A percentile compares a stretch with the other conserved stretches of the same genome.
Evolutionary conservation across 805 yeast genomes (phyloP).

Genomic region (Scheffersomyces lignosus): DNA sequence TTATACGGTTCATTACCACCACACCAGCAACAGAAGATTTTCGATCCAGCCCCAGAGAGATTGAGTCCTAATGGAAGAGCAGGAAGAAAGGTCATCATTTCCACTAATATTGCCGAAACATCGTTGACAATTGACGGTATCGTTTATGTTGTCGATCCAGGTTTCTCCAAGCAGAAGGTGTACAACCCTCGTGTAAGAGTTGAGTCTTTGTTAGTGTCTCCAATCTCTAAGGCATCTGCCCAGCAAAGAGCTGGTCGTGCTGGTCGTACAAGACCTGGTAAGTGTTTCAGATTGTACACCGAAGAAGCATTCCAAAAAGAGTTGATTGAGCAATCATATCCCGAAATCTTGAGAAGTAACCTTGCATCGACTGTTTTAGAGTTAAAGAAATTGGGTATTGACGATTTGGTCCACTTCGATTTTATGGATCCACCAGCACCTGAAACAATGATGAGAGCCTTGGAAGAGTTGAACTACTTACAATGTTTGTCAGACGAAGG

Average conservation of each 20-base stretch:
- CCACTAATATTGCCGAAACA: conserved; percentile 97
- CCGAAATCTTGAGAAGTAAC: conserved; percentile 90
- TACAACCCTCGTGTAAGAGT: conserved; percentile 96
- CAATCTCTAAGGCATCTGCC: conserved; percentile 95
- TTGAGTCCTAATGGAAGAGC: conserved; percentile 76
- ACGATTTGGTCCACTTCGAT: conserved; percentile 95
- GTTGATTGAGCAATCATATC: conserved; percentile 91
- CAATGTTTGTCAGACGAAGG: conserved; percentile 93
- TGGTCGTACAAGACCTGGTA: conserved; percentile 98
- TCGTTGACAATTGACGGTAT: conserved; percentile 97
- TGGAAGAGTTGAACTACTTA: conserved; percentile 90
- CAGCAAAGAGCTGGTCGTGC: conserved; percentile 99
- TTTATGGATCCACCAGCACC: conserved; percentile 99
- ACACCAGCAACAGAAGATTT: conserved; percentile 88
- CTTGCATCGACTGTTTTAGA: conserved; percentile 89
- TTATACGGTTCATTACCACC: conserved; percentile 97
- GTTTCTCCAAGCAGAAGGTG: conserved; percentile 94
- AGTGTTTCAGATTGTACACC: conserved; percentile 93
- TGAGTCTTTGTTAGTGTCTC: conserved; percentile 90
- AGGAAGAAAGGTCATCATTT: conserved; percentile 90
- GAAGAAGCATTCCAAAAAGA: conserved; percentile 96
- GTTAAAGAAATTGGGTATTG: conserved; percentile 89
- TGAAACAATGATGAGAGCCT: conserved; percentile 98
- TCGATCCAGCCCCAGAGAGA: conserved; percentile 84
- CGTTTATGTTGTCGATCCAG: conserved; percentile 96